phyloP scores from a whole-genome alignment of 495 filamentous ascomycete species.

The Aspergillus baeticus region DNA sequence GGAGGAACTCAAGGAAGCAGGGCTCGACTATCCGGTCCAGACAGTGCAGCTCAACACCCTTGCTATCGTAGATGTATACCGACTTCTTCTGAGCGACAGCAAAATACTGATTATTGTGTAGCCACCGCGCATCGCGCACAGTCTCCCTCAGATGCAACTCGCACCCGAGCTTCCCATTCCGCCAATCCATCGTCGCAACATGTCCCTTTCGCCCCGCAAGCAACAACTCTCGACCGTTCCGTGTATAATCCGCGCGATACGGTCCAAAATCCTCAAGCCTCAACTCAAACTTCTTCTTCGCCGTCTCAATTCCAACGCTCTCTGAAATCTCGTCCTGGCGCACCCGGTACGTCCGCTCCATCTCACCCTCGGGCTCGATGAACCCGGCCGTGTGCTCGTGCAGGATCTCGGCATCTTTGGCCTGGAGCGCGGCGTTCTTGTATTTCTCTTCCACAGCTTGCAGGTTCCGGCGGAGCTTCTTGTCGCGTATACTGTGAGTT shows the following conservation, averaged over 20 bases:
- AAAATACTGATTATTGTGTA: constrained; percentile 95
- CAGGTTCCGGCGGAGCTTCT: constrained; percentile 82
- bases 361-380: constrained; percentile 80
- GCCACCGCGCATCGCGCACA: constrained; percentile 82
- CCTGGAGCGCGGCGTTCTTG: constrained; percentile 72
- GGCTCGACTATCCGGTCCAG: constrained; percentile 87
- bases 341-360: constrained; percentile 90
- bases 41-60: constrained; percentile 89
- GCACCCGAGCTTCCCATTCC: constrained; percentile 83
- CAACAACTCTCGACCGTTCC: constrained; percentile 82
- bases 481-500: constrained; percentile 65
- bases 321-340: constrained; percentile 81
- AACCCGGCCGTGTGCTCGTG: constrained; percentile 86
- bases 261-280: constrained; percentile 81
- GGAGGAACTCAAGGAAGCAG: constrained; percentile 92
- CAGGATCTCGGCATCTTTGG: constrained; percentile 93
- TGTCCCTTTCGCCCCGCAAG: constrained; percentile 90
- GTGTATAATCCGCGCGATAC: constrained; percentile 81
- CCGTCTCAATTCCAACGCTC: constrained; percentile 74
- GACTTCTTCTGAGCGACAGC: constrained; percentile 98
- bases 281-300: constrained; percentile 89
- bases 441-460: constrained; percentile 76
- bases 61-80: constrained; percentile 88
- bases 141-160: constrained; percentile 90
- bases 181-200: constrained; percentile 96